These are phyloP conservation scores for Colletotrichum gloeosporioides DNA, from an alignment of 2,329 filamentous ascomycete species.

Conservation along the genomic window DNA sequence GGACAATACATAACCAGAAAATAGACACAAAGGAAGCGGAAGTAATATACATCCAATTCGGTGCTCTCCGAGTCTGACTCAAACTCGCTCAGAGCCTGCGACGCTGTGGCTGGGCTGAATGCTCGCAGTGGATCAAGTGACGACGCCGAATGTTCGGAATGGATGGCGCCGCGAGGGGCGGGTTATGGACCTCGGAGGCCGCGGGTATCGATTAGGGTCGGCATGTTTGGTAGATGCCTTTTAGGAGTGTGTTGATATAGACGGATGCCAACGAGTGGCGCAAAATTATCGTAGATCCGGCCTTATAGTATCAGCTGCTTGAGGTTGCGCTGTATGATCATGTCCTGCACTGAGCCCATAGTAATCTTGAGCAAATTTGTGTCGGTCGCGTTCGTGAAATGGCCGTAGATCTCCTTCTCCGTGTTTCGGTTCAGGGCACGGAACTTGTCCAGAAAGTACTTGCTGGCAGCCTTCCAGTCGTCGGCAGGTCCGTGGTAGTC, in stretches of 20 bases:
- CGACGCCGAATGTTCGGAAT: neutral
- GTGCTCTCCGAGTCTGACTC: neutral
- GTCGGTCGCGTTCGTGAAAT: slow-evolving; percentile 67
- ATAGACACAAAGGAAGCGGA: slow-evolving; percentile 16
- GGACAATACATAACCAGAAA: slow-evolving; percentile 15
- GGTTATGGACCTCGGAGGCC: neutral
- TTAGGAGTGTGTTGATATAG: neutral
- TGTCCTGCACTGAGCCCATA: slow-evolving; percentile 86
- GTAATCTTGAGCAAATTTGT: slow-evolving; percentile 84
- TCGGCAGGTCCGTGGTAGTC: slow-evolving; percentile 76
- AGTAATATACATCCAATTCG: slow-evolving; percentile 12
- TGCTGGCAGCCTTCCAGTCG: slow-evolving; percentile 76
- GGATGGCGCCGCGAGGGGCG: neutral
- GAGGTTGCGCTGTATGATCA: slow-evolving; percentile 85
- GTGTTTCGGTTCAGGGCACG: slow-evolving; percentile 74
- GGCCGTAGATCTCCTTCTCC: slow-evolving; percentile 68
- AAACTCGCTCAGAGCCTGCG: neutral
- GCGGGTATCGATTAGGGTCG: slow-evolving; percentile 18
- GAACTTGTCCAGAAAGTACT: slow-evolving; percentile 86
- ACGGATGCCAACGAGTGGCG: neutral
- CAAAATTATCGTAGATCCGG: slow-evolving; percentile 2
- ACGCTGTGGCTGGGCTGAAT: neutral
- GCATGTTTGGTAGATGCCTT: neutral
- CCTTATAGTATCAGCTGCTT: slow-evolving; percentile 76
- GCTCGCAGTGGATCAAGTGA: neutral